phyloP scores from a whole-genome alignment of 2,329 filamentous ascomycete species.

The Gaeumannomyces sp. region DNA sequence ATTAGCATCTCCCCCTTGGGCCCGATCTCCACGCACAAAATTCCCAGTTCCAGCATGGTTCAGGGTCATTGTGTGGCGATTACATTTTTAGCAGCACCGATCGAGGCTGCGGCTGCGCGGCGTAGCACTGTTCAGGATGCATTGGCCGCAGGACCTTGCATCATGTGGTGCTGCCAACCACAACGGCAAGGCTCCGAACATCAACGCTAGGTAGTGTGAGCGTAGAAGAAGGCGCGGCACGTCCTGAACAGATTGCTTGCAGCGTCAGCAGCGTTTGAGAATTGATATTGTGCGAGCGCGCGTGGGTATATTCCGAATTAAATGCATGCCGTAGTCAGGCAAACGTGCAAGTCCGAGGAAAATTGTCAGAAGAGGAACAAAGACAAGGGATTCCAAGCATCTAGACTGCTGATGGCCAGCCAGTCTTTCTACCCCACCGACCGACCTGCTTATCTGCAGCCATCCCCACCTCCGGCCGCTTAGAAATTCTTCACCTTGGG shows the following conservation, averaged over 20 bases:
- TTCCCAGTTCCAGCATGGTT: not conserved
- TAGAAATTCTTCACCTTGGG: constrained; percentile 28
- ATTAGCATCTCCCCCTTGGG: not conserved
- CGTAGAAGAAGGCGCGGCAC: not conserved
- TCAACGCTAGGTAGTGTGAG: too few relatives aligned
- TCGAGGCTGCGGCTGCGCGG: not conserved
- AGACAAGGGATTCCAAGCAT: not conserved
- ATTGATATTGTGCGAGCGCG: not conserved
- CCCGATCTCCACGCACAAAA: not conserved
- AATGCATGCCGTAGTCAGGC: not conserved
- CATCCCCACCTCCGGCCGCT: not conserved
- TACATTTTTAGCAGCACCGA: constrained; percentile 1
- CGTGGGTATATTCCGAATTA: not conserved
- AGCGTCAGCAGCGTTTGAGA: not conserved
- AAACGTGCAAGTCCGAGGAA: not conserved
- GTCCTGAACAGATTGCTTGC: too few relatives aligned
- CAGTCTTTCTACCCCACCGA: not conserved
- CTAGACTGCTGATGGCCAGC: not conserved
- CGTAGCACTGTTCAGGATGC: not conserved
- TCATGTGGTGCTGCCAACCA: not conserved
- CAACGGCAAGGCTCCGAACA: not conserved
- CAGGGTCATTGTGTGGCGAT: not conserved
- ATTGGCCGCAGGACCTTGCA: not conserved
- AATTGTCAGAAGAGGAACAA: not conserved
- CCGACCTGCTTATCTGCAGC: not conserved